phyloP scores from a whole-genome alignment of 2,329 filamentous ascomycete genomes.

The Pseudogymnoascus sp. region DNA sequence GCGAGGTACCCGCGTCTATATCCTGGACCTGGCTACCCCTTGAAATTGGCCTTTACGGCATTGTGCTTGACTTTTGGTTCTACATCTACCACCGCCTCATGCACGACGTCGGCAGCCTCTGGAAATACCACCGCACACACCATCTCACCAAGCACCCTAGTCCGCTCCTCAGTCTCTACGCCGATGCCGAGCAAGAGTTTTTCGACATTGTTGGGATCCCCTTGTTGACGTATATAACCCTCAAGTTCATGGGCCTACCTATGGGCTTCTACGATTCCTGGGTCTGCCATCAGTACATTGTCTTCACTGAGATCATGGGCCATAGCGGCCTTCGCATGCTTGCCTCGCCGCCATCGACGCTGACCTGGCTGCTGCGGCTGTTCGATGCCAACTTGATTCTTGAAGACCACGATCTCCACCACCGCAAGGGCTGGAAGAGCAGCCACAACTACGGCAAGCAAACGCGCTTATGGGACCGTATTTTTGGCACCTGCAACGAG shows the following conservation, averaged over 20 bases:
- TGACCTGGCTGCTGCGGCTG: constrained; percentile 28
- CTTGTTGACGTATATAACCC: constrained; percentile 19
- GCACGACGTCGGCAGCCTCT: constrained; percentile 24
- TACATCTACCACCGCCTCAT: constrained; percentile 26
- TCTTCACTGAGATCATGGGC: constrained; percentile 32
- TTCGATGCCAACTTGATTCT: constrained; percentile 31
- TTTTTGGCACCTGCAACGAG: constrained; percentile 30
- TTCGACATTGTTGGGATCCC: constrained; percentile 25
- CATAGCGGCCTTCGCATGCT: constrained; percentile 34
- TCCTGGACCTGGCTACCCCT: constrained; percentile 18
- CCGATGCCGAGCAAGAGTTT: constrained; percentile 27
- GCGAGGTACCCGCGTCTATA: constrained; percentile 13
- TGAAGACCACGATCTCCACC: constrained; percentile 36
- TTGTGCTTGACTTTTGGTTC: constrained; percentile 27
- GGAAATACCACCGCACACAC: constrained; percentile 27
- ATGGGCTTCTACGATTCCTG: constrained; percentile 41
- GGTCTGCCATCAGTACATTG: constrained; percentile 36
- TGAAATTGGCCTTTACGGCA: constrained; percentile 26
- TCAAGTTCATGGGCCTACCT: constrained; percentile 27
- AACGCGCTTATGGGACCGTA: constrained; percentile 30
- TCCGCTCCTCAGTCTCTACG: constrained; percentile 26
- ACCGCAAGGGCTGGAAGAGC: constrained; percentile 32
- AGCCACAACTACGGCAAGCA: constrained; percentile 34
- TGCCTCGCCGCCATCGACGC: constrained; percentile 27
- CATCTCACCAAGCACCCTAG: constrained; percentile 28